Conservation (phyloP, 768 basidiomycete species). For the Nidula microcarpa region DNA sequence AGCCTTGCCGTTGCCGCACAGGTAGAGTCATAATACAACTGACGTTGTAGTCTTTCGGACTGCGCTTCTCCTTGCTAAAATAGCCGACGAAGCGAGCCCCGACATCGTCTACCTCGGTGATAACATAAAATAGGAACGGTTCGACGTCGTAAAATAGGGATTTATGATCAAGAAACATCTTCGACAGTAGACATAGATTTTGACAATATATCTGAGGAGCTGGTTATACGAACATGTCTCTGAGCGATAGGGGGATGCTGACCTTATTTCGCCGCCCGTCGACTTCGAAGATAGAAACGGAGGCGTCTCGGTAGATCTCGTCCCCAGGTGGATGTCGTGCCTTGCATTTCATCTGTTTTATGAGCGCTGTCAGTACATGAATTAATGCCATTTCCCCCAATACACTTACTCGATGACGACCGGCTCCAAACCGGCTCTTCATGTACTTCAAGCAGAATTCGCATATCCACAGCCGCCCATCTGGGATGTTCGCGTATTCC, state of each 20-base stretch:
- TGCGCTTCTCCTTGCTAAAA: constrained; percentile 98
- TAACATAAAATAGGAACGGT: constrained; percentile 98
- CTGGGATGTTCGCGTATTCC: constrained; percentile 90
- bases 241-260: constrained; percentile 3
- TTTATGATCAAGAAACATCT: constrained; percentile 99
- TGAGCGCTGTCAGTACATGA: background rate
- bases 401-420: constrained; percentile 77
- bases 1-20: constrained; percentile 89
- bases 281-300: constrained; percentile 92
- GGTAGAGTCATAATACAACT: constrained; percentile 99
- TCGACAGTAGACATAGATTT: constrained; percentile 94
- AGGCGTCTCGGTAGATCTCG: constrained; percentile 92
- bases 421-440: constrained; percentile 86
- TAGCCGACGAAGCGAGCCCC: constrained; percentile 97
- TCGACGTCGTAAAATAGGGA: constrained; percentile 99
- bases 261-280: constrained; percentile 98
- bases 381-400: background rate
- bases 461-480: constrained; percentile 93
- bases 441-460: constrained; percentile 98
- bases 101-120: constrained; percentile 85
- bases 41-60: constrained; percentile 93
- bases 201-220: constrained; percentile 88
- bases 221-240: constrained; percentile 5
- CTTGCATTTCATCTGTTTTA: constrained; percentile 88
- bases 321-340: constrained; percentile 94